phyloP scores from a whole-genome alignment of 768 basidiomycete species.

The Podaxis carcinomalis region DNA sequence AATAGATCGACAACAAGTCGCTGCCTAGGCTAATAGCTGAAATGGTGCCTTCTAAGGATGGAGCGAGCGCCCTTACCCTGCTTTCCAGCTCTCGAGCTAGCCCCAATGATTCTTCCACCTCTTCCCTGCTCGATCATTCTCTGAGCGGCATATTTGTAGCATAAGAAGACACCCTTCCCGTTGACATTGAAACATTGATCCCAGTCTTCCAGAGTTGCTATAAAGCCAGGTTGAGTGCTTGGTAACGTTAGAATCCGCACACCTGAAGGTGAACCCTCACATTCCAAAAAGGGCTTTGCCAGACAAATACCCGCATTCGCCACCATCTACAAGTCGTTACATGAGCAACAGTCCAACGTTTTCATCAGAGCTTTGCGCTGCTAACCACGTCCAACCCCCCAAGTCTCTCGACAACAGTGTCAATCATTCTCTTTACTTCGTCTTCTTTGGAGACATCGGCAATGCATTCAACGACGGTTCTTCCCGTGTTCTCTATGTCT shows the following conservation, averaged over 20 bases:
- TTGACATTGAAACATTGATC: slow-evolving; percentile 46
- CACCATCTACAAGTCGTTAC: slow-evolving; percentile 28
- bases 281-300: slow-evolving; percentile 16
- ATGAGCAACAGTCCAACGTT: not conserved
- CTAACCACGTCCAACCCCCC: slow-evolving; percentile 47
- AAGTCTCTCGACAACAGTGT: slow-evolving; percentile 24
- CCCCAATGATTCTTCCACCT: slow-evolving; percentile 54
- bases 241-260: not conserved
- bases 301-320: slow-evolving; percentile 38
- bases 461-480: slow-evolving; percentile 15
- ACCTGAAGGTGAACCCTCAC: slow-evolving; percentile 10
- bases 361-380: not conserved
- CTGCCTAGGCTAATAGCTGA: not conserved
- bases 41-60: slow-evolving; percentile 16
- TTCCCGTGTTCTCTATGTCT: slow-evolving; percentile 26
- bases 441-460: slow-evolving; percentile 39
- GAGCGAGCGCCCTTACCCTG: slow-evolving; percentile 16
- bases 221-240: not conserved
- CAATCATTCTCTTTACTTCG: slow-evolving; percentile 38
- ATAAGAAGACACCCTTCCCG: slow-evolving; percentile 53
- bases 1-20: slow-evolving; percentile 22
- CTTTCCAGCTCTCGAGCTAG: slow-evolving; percentile 27
- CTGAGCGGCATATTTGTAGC: slow-evolving; percentile 59
- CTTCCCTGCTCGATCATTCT: slow-evolving; percentile 57
- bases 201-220: slow-evolving; percentile 35